Percentiles rank a stretch among this genome's conserved stretches.
Evolutionary conservation across 108 stramenopile species (phyloP).

Genomic region (Skeletonema grethae): DNA sequence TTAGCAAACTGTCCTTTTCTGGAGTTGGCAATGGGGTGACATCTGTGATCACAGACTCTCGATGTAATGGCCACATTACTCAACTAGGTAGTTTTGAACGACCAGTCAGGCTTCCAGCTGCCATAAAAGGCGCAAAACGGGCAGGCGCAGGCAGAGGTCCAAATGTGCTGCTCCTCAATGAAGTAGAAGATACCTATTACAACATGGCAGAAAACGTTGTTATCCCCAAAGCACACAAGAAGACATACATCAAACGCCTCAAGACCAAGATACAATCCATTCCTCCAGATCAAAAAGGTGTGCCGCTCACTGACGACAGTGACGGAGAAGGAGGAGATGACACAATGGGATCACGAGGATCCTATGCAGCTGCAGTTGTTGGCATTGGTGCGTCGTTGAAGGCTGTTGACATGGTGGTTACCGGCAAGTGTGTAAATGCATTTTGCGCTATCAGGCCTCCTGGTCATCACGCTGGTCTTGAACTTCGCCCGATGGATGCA

Average conservation of each 20-base stretch:
- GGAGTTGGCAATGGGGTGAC: slow-evolving; percentile 67
- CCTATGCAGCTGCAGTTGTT: slow-evolving; percentile 85
- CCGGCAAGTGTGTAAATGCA: slow-evolving; percentile 83
- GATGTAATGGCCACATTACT: slow-evolving; percentile 85
- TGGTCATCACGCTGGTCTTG: slow-evolving; percentile 92
- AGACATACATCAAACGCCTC: slow-evolving; percentile 71
- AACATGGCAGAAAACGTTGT: slow-evolving; percentile 69
- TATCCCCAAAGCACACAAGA: slow-evolving; percentile 72
- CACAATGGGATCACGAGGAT: slow-evolving; percentile 83
- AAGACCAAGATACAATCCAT: slow-evolving; percentile 62
- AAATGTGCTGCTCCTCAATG: slow-evolving; percentile 46
- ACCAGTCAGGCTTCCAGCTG: slow-evolving; percentile 83
- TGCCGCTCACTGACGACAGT: slow-evolving; percentile 81
- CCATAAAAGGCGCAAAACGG: slow-evolving; percentile 74
- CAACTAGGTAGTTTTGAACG: slow-evolving; percentile 77
- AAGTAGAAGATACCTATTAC: slow-evolving; percentile 69
- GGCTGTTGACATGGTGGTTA: slow-evolving; percentile 87
- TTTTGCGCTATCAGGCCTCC: slow-evolving; percentile 93
- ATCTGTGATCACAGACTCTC: slow-evolving; percentile 66
- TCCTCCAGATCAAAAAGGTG: slow-evolving; percentile 52
- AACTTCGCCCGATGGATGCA: slow-evolving; percentile 88
- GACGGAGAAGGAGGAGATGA: slow-evolving; percentile 88
- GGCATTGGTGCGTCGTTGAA: slow-evolving; percentile 89
- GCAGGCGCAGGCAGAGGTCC: slow-evolving; percentile 65
- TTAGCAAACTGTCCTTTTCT: slow-evolving; percentile 32